A percentile compares a stretch with the other conserved stretches of the same genome.
These are phyloP conservation scores for Colletotrichum falcatum DNA, from an alignment of 2,329 filamentous ascomycete species.

Conservation along the genomic window DNA sequence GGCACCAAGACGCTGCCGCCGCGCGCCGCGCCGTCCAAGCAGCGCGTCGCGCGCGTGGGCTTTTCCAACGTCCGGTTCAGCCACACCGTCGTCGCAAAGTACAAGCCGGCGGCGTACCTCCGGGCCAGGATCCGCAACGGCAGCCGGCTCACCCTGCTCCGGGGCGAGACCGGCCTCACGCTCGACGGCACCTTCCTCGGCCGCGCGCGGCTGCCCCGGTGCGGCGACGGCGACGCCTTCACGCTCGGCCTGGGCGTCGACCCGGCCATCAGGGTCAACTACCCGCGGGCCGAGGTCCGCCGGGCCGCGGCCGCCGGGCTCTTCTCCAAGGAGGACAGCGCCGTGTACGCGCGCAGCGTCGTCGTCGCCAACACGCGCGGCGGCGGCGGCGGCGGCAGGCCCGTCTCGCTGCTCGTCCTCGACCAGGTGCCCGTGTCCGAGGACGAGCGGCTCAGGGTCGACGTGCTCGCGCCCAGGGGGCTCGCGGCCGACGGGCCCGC, in stretches of 20 bases:
- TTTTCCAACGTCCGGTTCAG: conserved; percentile 65
- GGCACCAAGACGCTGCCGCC: conserved; percentile 68
- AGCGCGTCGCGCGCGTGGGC: conserved; percentile 68
- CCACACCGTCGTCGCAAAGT: conserved; percentile 71
- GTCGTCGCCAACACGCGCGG: conserved; percentile 65
- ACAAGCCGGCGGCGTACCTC: conserved; percentile 70
- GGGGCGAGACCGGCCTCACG: conserved; percentile 67
- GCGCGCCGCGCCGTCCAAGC: conserved; percentile 63
- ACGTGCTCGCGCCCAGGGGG: conserved; percentile 62
- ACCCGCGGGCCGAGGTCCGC: conserved; percentile 67
- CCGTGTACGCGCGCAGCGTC: conserved; percentile 61
- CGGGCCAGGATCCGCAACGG: conserved; percentile 68
- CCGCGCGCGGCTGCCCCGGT: conserved; percentile 65
- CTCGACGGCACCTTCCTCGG: conserved; percentile 74
- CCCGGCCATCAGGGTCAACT: conserved; percentile 65
- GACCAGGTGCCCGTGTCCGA: conserved; percentile 74
- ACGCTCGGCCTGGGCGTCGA: conserved; percentile 69
- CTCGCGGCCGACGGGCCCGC: conserved; percentile 54
- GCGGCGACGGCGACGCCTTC: conserved; percentile 66
- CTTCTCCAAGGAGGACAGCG: conserved; percentile 65
- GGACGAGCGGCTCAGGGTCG: conserved; percentile 67
- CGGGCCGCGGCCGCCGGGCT: conserved; percentile 63
- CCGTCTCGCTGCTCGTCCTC: conserved; percentile 62
- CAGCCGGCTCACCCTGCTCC: conserved; percentile 66
- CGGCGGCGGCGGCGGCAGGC: conserved; percentile 50